Percentiles rank a stretch among this genome's conserved stretches.
Conservation (phyloP, 1,284 basidiomycete species). For the Cutaneotrichosporon sp. region DNA sequence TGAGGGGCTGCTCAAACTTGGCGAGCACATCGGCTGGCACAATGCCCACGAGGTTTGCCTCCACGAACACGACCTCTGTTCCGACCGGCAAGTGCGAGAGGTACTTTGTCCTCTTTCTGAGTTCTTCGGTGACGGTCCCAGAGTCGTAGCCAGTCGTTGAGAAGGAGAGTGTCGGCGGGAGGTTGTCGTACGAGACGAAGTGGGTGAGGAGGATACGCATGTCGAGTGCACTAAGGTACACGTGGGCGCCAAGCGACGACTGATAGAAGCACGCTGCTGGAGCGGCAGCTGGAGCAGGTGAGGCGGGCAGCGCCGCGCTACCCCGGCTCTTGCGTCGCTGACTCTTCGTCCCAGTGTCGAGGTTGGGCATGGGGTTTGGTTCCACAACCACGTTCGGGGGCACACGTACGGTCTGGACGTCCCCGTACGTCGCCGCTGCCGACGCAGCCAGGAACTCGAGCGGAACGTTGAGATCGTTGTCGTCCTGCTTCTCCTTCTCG, state of each 20-base stretch:
- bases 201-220: conserved; percentile 87
- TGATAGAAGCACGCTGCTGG: conserved; percentile 87
- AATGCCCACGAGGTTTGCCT: conserved; percentile 75
- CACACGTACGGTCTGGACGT: conserved; percentile 28
- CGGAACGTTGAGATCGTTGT: conserved; percentile 18
- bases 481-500: conserved; percentile 21
- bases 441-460: conserved; percentile 20
- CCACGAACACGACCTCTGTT: conserved; percentile 90
- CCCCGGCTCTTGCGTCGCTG: conserved; percentile 37
- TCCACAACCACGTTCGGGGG: conserved; percentile 43
- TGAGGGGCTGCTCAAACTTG: conserved; percentile 75
- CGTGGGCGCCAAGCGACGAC: conserved; percentile 81
- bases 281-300: conserved; percentile 23
- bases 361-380: conserved; percentile 44
- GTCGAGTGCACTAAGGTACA: conserved; percentile 94
- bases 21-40: conserved; percentile 70
- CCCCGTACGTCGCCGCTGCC: not conserved
- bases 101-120: conserved; percentile 93
- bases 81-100: conserved; percentile 87
- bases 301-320: conserved; percentile 27
- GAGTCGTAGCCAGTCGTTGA: conserved; percentile 72
- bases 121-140: conserved; percentile 73
- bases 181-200: conserved; percentile 75
- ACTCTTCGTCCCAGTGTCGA: conserved; percentile 18
- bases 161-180: conserved; percentile 78